phyloP scores from a whole-genome alignment of 176 grass and related monocot species.

The Zoysia pacifica region DNA sequence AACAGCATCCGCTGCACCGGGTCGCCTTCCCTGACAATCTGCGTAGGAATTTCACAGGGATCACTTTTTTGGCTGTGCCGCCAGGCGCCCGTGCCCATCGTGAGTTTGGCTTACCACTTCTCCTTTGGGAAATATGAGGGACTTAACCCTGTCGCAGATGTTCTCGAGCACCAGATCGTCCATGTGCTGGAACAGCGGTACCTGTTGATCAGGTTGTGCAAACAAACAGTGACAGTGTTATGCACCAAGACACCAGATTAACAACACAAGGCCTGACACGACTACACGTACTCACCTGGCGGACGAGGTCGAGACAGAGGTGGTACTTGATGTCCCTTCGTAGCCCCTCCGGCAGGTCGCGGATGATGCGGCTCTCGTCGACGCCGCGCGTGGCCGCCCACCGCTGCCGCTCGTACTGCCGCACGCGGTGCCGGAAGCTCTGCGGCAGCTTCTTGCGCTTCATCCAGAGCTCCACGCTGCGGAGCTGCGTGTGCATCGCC shows the following conservation, averaged over 20 bases:
- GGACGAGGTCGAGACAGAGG: constrained; percentile 88
- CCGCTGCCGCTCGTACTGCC: constrained; percentile 85
- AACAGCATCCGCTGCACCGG: constrained; percentile 72
- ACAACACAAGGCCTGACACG: no score
- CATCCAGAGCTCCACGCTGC: constrained; percentile 87
- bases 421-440: constrained; percentile 59
- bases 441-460: constrained; percentile 57
- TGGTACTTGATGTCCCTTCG: constrained; percentile 95
- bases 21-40: constrained; percentile 55
- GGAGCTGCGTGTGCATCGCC: constrained; percentile 65
- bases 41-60: no score
- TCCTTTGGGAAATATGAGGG: constrained; percentile 82
- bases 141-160: constrained; percentile 87
- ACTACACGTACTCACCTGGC: constrained; percentile 48
- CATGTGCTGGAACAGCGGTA: constrained; percentile 97
- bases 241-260: no score
- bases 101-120: constrained; percentile 60
- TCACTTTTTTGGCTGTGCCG: neutral
- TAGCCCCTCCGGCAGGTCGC: constrained; percentile 75
- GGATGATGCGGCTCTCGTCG: constrained; percentile 71
- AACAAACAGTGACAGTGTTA: no score
- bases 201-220: constrained; percentile 30
- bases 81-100: neutral
- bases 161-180: constrained; percentile 92
- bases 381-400: constrained; percentile 91